Conservation (phyloP, 495 filamentous ascomycete species). For the Bombardia bombarda region DNA sequence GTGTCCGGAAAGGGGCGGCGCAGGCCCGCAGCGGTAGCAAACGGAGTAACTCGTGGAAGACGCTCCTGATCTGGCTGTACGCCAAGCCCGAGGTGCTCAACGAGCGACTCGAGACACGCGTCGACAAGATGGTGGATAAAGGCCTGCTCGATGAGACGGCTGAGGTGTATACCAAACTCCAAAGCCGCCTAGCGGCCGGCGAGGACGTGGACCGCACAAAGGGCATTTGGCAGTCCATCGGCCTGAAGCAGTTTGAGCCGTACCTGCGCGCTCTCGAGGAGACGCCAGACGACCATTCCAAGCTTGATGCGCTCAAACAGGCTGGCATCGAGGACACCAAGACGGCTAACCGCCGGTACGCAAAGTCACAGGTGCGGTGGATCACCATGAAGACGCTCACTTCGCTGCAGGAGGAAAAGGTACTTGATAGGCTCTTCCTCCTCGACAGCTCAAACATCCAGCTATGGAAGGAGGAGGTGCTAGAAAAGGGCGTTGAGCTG, state of each 20-base stretch:
- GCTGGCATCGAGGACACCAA: constrained; percentile 50
- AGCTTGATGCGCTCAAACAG: constrained; percentile 30
- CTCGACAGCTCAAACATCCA: constrained; percentile 62
- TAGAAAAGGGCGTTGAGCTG: constrained; percentile 53
- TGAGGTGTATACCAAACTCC: constrained; percentile 49
- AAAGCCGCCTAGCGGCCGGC: constrained; percentile 38
- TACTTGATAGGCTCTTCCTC: constrained; percentile 54
- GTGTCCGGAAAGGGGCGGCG: constrained; percentile 16
- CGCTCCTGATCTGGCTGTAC: constrained; percentile 83
- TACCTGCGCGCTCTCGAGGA: constrained; percentile 51
- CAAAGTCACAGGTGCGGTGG: constrained; percentile 75
- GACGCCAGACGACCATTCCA: constrained; percentile 12
- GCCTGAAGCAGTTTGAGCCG: constrained; percentile 78
- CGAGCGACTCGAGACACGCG: constrained; percentile 62
- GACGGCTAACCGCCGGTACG: constrained; percentile 78
- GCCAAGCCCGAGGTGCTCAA: constrained; percentile 57
- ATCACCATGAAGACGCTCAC: constrained; percentile 72
- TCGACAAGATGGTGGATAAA: constrained; percentile 70
- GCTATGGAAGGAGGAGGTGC: constrained; percentile 51
- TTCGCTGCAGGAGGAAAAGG: constrained; percentile 46
- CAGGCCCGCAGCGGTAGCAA: constrained; percentile 9
- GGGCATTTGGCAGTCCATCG: constrained; percentile 94
- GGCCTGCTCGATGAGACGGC: constrained; percentile 65
- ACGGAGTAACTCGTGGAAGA: constrained; percentile 62
- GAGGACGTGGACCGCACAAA: constrained; percentile 56